A percentile compares a stretch with the other conserved stretches of the same genome.
Evolutionary conservation across 305 asterid genomes (phyloP).

Genomic region (Rubia peregrina): DNA sequence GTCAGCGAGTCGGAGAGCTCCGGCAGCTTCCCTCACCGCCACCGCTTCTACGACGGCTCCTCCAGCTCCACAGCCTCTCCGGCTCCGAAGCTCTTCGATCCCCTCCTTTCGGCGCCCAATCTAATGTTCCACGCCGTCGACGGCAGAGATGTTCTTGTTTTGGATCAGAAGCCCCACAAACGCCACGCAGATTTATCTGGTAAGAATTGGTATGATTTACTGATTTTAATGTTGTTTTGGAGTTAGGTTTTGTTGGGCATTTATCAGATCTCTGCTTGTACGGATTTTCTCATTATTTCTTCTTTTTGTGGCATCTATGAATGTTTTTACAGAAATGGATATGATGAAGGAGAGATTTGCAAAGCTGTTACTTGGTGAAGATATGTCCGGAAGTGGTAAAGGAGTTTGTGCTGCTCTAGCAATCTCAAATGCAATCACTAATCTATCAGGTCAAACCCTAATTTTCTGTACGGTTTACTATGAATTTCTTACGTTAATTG

Average conservation of each 20-base stretch:
- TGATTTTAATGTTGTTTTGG: neutral
- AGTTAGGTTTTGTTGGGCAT: neutral
- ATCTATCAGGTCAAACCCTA: slow-evolving; percentile 64
- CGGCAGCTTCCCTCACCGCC: slow-evolving; percentile 30
- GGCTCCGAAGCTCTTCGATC: slow-evolving; percentile 36
- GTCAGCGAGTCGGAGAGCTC: slow-evolving; percentile 85
- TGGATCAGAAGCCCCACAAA: slow-evolving; percentile 56
- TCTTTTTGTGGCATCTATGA: neutral
- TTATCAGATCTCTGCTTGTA: neutral
- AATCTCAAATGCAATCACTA: slow-evolving; percentile 91
- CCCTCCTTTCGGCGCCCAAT: slow-evolving; percentile 41
- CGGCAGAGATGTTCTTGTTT: slow-evolving; percentile 61
- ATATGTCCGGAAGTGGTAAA: slow-evolving; percentile 99
- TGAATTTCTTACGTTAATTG: no score
- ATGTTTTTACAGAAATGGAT: slow-evolving; percentile 47
- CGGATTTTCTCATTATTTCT: neutral
- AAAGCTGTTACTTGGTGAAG: slow-evolving; percentile 89
- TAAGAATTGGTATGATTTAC: slow-evolving; percentile 10
- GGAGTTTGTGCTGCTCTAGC: slow-evolving; percentile 94
- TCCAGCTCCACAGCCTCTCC: slow-evolving; percentile 63
- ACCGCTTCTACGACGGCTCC: slow-evolving; percentile 46
- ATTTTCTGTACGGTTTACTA: neutral
- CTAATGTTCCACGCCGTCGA: slow-evolving; percentile 63
- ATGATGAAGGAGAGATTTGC: slow-evolving; percentile 97
- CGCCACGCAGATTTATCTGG: slow-evolving; percentile 64